phyloP scores from a whole-genome alignment of 73 alveolate species.

The Blepharisma stoltei region DNA sequence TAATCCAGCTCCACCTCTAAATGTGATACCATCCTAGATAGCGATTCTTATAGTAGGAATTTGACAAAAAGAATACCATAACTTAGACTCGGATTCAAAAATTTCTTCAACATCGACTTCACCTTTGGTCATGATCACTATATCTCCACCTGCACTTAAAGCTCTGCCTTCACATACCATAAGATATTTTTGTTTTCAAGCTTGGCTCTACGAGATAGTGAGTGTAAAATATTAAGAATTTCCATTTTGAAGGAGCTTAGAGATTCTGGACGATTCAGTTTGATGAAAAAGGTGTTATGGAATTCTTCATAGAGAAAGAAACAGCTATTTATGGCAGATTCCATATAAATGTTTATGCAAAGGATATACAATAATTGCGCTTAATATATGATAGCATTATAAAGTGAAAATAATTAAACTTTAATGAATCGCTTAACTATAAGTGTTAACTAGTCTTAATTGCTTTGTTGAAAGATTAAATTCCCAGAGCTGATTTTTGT shows the following conservation, averaged over 20 bases:
- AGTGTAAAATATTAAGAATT: neutral
- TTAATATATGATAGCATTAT: too few relatives aligned
- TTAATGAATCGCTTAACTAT: too few relatives aligned
- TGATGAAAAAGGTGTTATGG: neutral
- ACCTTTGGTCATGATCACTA: neutral
- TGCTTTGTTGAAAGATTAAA: too few relatives aligned
- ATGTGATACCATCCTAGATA: slow-evolving; percentile 19
- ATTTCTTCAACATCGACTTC: neutral
- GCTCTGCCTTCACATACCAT: slow-evolving; percentile 10
- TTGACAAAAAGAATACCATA: neutral
- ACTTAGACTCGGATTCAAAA: neutral
- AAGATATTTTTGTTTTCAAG: neutral
- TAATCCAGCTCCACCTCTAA: slow-evolving; percentile 47
- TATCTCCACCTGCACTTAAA: slow-evolving; percentile 27
- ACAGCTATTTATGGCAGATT: neutral
- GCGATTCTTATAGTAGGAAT: neutral
- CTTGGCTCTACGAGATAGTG: neutral
- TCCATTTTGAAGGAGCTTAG: slow-evolving; percentile 13
- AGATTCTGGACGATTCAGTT: slow-evolving; percentile 26
- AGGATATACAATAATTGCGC: too few relatives aligned
- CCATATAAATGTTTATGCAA: too few relatives aligned
- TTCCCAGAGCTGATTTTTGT: too few relatives aligned
- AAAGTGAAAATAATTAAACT: too few relatives aligned
- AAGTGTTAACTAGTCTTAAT: too few relatives aligned
- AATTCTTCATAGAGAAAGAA: neutral